Base-by-base conservation (phyloP, 2,329 filamentous ascomycete genomes). In the Thielaviopsis ethacetica region DNA sequence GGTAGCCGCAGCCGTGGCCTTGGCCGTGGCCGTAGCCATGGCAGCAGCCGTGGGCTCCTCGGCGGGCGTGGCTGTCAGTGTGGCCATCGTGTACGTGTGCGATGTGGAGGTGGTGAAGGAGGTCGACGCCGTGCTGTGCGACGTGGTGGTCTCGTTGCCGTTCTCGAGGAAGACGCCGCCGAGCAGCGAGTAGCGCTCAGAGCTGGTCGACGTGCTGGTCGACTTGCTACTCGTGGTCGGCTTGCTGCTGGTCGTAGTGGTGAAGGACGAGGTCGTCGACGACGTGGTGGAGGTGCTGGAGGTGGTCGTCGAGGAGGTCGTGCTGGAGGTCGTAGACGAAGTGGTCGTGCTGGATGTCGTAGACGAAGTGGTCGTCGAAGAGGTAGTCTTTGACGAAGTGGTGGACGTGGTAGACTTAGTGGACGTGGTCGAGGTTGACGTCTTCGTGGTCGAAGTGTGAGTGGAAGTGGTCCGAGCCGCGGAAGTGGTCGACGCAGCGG, bases 91-190 rank as follows among this genome's bases (percentile, higher is more conserved):
- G 30, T 34, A 34, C 30, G 30, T 34, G 30, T 34, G 10, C 30
- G 30, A 34, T 9, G 6, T 58, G 19, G 44, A 34, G 53, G 24
- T 57, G 27, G 57, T 24, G 22, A 22, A 44, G 15, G 6, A 26
- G 19, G 49, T 50, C 30, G 56, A 57, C 17, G 61, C 26, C 13
- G 38, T 51, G 13, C 27, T 30, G 12, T 65, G 58, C 12, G 54
- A 44, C n/a, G 56, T 38, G 21, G 27, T 24, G 15, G 66, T 65
- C 13, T 65, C 63, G 19, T 71, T 75, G 62, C 66, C 66, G 59
- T 78, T 77, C 69, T 81, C 76, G 59, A 76, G 76, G 72, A 81
- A 82, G 64, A 82, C 72, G 64, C 74, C 77, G 15, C 73, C 74
- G 60, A 66, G 62, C 47, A 70, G 65, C n/a, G 67, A 69, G 6